Evolutionary conservation across 805 yeast genomes (phyloP).

Genomic region (Dipodascus geniculatus): DNA sequence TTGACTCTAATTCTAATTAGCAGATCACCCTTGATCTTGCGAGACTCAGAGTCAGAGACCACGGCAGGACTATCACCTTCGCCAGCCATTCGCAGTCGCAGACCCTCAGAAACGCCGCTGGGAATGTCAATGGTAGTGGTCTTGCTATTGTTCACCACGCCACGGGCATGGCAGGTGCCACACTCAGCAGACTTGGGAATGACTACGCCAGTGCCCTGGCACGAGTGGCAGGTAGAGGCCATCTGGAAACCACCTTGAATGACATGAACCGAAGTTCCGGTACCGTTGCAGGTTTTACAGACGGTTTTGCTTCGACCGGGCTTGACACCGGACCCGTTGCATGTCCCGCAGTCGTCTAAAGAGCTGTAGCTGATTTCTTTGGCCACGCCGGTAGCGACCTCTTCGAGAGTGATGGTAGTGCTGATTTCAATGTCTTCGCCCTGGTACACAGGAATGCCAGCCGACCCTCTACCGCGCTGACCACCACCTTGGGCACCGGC

Average conservation of each 20-base stretch:
- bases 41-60: constrained; percentile 59
- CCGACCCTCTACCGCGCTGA: constrained; percentile 29
- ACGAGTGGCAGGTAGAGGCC: constrained; percentile 82
- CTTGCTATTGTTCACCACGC: constrained; percentile 58
- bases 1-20: constrained; percentile 68
- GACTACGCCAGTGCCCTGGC: constrained; percentile 82
- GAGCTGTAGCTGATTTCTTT: constrained; percentile 61
- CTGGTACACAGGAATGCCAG: constrained; percentile 62
- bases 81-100: constrained; percentile 69
- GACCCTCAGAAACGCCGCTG: constrained; percentile 77
- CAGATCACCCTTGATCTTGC: constrained; percentile 73
- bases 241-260: constrained; percentile 91
- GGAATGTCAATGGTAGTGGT: constrained; percentile 79
- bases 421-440: constrained; percentile 84
- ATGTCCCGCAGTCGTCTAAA: constrained; percentile 62
- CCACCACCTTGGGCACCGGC: constrained; percentile 29
- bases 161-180: constrained; percentile 76
- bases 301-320: constrained; percentile 61
- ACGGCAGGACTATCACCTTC: constrained; percentile 86
- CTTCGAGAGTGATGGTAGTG: constrained; percentile 67
- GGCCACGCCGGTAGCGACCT: constrained; percentile 70
- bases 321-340: constrained; percentile 81
- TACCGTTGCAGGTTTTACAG: constrained; percentile 82
- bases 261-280: constrained; percentile 79
- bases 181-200: constrained; percentile 63